Evolutionary conservation across 768 basidiomycete genomes (phyloP), one percentile per base, ranked within the genome.

Genomic region (Leccinum imitatum): DNA sequence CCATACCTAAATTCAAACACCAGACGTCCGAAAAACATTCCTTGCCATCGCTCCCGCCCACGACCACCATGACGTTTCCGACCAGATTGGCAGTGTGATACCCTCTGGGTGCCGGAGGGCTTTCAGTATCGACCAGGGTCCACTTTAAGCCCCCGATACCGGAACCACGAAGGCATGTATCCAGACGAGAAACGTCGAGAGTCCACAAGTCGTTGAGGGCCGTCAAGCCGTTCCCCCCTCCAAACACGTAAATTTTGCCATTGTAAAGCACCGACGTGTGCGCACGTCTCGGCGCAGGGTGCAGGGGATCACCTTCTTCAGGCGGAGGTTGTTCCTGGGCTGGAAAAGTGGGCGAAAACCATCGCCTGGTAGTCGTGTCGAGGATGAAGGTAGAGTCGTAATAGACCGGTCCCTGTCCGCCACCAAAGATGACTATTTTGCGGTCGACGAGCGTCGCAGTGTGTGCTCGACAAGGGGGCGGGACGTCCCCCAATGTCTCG

Each of bases 31-130:
- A 86, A 69, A 95, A 97, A 58, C 89, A 91, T 63, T 92, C 89
- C 58, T 84, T 84, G 4, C 94, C 94, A 71, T 97, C 94, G 63
- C 92, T 93, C 2, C 96, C 95, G 1, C 96, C 96, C 30, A 94
- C 79, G 31, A 98, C 79, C 50, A 98, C 80, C 89, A 96, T 94
- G 59, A 89, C 82, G 63, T 89, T 86, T 30, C 88, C 87, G 6
- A 96, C 83, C 30, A 97, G 77, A 69, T 93, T 95, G 37, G 93
- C 90, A 0, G 92, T 90, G 73, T 97, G 95, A 68, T 98, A 98
- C 0, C 95, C 95, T 57, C 92, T 80, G 19, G 87, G 79, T 6
- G 78, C 74, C 1, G 91, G 89, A 56, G 79, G 79, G 19, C 87
- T 85, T 0, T 69, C 67, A 2, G 89, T 86, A 65, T 81, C 65